phyloP scores from a whole-genome alignment of 192 early-diverging fungal species.

The Backusella psychrophila region DNA sequence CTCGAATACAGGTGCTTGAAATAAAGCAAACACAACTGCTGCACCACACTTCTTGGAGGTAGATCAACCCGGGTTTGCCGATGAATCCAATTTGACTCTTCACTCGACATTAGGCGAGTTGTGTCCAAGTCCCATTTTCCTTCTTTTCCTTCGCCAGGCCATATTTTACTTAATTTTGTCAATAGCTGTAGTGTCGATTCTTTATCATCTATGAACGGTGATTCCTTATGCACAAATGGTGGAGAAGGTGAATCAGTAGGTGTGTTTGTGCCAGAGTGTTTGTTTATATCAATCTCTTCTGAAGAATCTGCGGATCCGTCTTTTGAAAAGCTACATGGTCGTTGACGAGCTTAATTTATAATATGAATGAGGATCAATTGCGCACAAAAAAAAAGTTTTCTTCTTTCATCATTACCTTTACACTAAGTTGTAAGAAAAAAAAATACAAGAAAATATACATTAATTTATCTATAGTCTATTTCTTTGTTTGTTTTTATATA shows the following conservation, averaged over 20 bases:
- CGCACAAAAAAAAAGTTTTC: neutral
- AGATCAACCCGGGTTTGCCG: neutral
- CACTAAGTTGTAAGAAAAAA: conserved; percentile 13
- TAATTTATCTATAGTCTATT: no score
- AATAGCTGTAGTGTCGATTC: neutral
- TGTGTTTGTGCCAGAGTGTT: neutral
- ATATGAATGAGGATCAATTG: neutral
- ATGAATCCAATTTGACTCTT: neutral
- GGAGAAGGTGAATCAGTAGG: neutral
- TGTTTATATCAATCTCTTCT: neutral
- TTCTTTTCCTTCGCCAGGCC: conserved; percentile 13
- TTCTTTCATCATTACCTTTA: conserved; percentile 19
- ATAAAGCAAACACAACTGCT: conserved; percentile 22
- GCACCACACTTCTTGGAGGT: conserved; percentile 22
- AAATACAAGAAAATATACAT: neutral
- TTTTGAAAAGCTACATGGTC: conserved; percentile 37
- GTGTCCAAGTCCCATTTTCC: conserved; percentile 8
- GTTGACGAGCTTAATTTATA: conserved; percentile 26
- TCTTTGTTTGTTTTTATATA: neutral
- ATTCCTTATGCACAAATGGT: neutral
- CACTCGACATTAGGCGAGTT: neutral
- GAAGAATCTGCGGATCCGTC: conserved; percentile 14
- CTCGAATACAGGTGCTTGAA: conserved; percentile 24
- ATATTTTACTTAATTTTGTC: neutral
- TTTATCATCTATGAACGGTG: neutral